These are phyloP conservation scores for Chamaenerion angustifolium DNA, from an alignment of 345 rosid species.

Conservation along the genomic window DNA sequence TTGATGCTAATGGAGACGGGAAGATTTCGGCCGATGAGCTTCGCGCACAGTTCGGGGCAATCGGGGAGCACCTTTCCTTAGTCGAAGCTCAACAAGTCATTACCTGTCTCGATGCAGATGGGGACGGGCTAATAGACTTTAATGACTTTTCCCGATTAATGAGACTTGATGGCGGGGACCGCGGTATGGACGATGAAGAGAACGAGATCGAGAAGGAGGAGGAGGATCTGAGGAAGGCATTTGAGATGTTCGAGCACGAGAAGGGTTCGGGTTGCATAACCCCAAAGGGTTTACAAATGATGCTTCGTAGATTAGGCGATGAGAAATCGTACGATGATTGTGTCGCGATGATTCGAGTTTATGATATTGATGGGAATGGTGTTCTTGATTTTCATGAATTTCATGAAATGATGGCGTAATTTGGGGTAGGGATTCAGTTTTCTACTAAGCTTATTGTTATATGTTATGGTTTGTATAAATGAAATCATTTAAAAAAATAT, in stretches of 20 bases:
- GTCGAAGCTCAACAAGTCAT: conserved; percentile 47
- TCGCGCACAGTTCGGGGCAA: conserved; percentile 44
- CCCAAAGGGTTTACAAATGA: conserved; percentile 59
- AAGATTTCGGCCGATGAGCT: conserved; percentile 66
- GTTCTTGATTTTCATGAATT: conserved; percentile 80
- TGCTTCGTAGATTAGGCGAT: conserved; percentile 64
- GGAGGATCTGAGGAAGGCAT: conserved; percentile 57
- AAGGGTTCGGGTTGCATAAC: conserved; percentile 72
- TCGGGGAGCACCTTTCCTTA: conserved; percentile 58
- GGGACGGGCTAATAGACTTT: conserved; percentile 52
- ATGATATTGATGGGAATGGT: conserved; percentile 72
- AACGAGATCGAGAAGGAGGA: conserved; percentile 15
- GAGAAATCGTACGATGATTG: conserved; percentile 54
- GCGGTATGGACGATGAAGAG: conserved; percentile 1
- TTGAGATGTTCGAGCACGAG: conserved; percentile 78
- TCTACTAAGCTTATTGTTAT: not conserved
- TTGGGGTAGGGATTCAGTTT: too few relatives aligned
- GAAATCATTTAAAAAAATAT: too few relatives aligned
- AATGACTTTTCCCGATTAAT: conserved; percentile 52
- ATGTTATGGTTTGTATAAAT: too few relatives aligned
- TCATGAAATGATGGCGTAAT: conserved; percentile 57
- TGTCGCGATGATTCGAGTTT: conserved; percentile 60
- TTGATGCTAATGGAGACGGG: conserved; percentile 64
- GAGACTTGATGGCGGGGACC: conserved; percentile 22
- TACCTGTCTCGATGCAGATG: conserved; percentile 44